Base-by-base conservation (phyloP, 2,329 filamentous ascomycete genomes). In the Trichophyton mentagrophytes region DNA sequence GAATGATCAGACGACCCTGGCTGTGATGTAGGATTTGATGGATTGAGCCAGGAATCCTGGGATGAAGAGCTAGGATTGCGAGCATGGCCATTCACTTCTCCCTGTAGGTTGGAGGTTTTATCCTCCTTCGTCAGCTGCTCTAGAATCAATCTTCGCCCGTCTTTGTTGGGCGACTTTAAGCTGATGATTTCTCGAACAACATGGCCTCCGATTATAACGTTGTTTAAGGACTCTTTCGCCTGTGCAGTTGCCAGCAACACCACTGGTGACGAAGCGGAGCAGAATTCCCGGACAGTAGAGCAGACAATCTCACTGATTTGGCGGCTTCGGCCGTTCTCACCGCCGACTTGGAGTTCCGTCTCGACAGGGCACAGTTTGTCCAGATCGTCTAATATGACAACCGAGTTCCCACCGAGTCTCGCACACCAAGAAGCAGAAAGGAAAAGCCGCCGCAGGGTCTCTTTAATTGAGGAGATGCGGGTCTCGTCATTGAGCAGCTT, bases 341-440 rank as follows among this genome's bases (percentile, higher is more conserved):
- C 91, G 64, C 90, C 90, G 3, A 95, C 89, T 72, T 96, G 90
- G 11, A 99, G 80, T 71, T 99, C 93, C 0, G 91, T 96, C 74
- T 99, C 95, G 0, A 86, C 87, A 0, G 93, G 92, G 69, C 92
- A 97, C 1, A 99, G 79, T 68, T 89, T 90, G 73, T 99, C 93
- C 5, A 99, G 76, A 68, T 99, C 93, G 69, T 99, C 93, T 1
- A 99, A 78, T 57, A 99, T 84, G 20, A 99, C 88, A 2, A 97
- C 72, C 0, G 91, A 83, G 64, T 84, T 86, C 3, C 93, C 93
- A 22, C 90, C 91, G 0, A 93, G 80, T 62, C 92, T 82, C 40
- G 92, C 89, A 42, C 89, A 90, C 93, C 93, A 99, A 47, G 88
- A 87, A 2, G 93, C 93, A 20, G 84, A 82, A 79, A 93, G 90